These are phyloP conservation scores for Lentinula guzmanii DNA, from an alignment of 768 basidiomycete species.

Conservation along the genomic window DNA sequence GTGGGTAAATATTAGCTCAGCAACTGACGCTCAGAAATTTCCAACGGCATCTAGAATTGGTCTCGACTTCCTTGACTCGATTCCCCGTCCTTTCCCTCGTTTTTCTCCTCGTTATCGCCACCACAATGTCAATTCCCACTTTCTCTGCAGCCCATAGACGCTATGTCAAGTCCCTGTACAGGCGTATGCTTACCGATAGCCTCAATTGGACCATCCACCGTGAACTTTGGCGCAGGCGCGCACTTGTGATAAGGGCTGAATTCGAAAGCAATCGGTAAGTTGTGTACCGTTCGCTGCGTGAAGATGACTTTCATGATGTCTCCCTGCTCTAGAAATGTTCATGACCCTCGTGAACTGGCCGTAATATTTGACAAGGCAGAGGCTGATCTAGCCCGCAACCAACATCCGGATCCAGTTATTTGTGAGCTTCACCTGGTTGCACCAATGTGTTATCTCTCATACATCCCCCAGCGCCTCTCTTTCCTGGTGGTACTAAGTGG, in stretches of 20 bases:
- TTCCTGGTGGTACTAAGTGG: slow-evolving; percentile 96
- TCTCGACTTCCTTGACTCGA: background rate
- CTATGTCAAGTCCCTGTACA: slow-evolving; percentile 91
- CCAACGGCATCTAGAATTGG: background rate
- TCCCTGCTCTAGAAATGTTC: slow-evolving; percentile 55
- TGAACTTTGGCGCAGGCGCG: slow-evolving; percentile 81
- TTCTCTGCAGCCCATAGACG: slow-evolving; percentile 73
- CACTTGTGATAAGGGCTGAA: slow-evolving; percentile 82
- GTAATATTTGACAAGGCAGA: slow-evolving; percentile 77
- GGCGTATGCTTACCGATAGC: slow-evolving; percentile 77
- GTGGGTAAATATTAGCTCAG: background rate
- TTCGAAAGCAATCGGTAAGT: slow-evolving; percentile 89
- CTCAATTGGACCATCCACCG: slow-evolving; percentile 87
- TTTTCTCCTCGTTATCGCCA: slow-evolving; percentile 10
- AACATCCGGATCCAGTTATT: slow-evolving; percentile 92
- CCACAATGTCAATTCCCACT: slow-evolving; percentile 48
- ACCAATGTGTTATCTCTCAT: background rate
- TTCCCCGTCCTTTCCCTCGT: slow-evolving; percentile 3
- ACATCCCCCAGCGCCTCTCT: slow-evolving; percentile 54
- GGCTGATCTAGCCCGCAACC: slow-evolving; percentile 53
- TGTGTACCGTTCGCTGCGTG: background rate
- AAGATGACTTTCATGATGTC: slow-evolving; percentile 1
- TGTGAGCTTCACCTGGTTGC: slow-evolving; percentile 45
- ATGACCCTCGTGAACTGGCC: slow-evolving; percentile 78
- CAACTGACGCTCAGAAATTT: background rate